Evolutionary conservation across 2,329 filamentous ascomycete species (phyloP), one percentile per base, ranked within the genome.

Genomic region (Xylariaceae sp.): DNA sequence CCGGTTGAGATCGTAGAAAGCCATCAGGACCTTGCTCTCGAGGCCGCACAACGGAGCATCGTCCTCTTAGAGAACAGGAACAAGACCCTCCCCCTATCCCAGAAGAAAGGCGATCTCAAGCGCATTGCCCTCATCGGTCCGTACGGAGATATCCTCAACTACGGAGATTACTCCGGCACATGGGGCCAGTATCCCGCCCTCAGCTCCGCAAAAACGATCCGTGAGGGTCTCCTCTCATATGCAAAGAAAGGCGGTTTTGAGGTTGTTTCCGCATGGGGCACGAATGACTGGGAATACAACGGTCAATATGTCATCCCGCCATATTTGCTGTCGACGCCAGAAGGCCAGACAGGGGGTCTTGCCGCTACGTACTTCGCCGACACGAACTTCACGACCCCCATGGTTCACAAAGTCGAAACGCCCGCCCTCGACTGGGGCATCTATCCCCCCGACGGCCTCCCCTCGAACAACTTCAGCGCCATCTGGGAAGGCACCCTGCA

Each of bases 381-480:
- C 44, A 73, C 72, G 0, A 70, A 76, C 52, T 78, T 77, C 62
- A 69, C 59, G 4, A 53, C 71, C 10, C 70, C 73, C 1, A 30
- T 69, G 2, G 65, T 68, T 1, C 62, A 69, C 30, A 68, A 64
- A 37, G 52, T 71, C 9, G 76, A 78, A 57, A 66, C 67, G 0
- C 76, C 76, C 1, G 73, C 73, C 5, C 70, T 75, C 2, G 74
- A 78, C 55, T 78, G 76, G 76, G 76, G 76, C 2, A 62, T 77
- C 34, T 78, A 77, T 55, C 76, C 76, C 9, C 76, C 76, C 0
- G 69, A 73, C 1, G 73, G 73, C 3, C 66, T 77, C 1, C 70
- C 74, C 7, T 77, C 74, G 0, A 78, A 74, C 59, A 78, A 78
- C 60, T 78, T 78, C 63, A 78, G 75, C 56, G 75, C 72, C 0